Evolutionary conservation across 2,329 filamentous ascomycete genomes (phyloP).

Genomic region (Fusarium verticillioides): DNA sequence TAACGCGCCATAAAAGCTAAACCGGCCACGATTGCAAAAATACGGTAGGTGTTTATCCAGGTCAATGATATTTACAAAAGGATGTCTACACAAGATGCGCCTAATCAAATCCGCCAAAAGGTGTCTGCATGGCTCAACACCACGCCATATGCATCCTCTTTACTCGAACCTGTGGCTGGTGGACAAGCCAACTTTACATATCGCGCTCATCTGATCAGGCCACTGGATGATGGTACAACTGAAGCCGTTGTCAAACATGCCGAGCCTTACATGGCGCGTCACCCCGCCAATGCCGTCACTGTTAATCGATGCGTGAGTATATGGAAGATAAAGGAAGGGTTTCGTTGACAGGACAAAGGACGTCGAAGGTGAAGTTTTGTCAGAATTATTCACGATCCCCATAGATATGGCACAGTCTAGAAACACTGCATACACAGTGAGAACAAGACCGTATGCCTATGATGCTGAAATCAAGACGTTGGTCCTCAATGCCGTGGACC

Average conservation of each 20-base stretch:
- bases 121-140: not conserved
- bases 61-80: not conserved
- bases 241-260: conserved; percentile 6
- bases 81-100: not conserved
- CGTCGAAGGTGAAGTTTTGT: not conserved
- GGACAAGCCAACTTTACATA: conserved; percentile 3
- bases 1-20: not conserved
- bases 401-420: fast-evolving
- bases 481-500: not conserved
- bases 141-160: not conserved
- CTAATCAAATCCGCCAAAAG: not conserved
- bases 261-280: conserved; percentile 3
- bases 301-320: not conserved
- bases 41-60: not conserved
- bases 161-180: not conserved
- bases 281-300: not conserved
- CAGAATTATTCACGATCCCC: not conserved
- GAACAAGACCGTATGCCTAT: not conserved
- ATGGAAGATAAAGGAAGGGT: fast-evolving
- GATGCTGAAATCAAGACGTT: not conserved
- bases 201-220: not conserved
- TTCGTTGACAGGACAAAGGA: not conserved
- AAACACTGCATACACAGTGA: not conserved
- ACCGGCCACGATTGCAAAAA: fast-evolving
- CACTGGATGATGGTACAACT: not conserved